Percentiles rank a stretch among this genome's conserved stretches.
Evolutionary conservation across 805 yeast species (phyloP).

Genomic region (Kodamaea fukazawae): DNA sequence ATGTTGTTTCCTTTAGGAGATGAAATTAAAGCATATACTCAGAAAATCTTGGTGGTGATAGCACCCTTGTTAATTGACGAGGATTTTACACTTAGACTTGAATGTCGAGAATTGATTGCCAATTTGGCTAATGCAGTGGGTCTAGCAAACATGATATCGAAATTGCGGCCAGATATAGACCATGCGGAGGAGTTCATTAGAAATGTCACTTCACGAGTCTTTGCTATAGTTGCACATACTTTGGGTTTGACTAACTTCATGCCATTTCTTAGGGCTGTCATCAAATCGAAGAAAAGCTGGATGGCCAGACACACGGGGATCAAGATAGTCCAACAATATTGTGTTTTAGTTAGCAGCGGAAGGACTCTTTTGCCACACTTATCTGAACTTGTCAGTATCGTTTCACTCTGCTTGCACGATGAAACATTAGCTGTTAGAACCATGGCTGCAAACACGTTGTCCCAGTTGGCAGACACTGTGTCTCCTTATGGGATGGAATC

Average conservation of each 20-base stretch:
- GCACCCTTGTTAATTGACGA: conserved; percentile 81
- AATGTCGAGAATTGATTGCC: conserved; percentile 76
- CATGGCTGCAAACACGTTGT: conserved; percentile 66
- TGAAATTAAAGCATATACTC: conserved; percentile 72
- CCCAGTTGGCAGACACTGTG: conserved; percentile 76
- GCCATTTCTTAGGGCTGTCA: conserved; percentile 81
- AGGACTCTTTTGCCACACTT: conserved; percentile 64
- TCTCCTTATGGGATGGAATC: conserved; percentile 89
- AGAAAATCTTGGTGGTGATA: conserved; percentile 66
- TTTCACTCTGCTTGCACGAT: conserved; percentile 59
- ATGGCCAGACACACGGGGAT: conserved; percentile 82
- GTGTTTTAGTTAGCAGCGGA: conserved; percentile 47
- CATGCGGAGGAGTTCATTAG: conserved; percentile 79
- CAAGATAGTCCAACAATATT: conserved; percentile 71
- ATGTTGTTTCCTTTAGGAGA: conserved; percentile 59
- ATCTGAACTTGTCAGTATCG: conserved; percentile 59
- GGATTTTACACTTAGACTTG: conserved; percentile 67
- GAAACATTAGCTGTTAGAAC: conserved; percentile 66
- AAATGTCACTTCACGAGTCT: conserved; percentile 68
- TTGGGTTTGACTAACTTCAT: conserved; percentile 68
- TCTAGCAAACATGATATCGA: conserved; percentile 70
- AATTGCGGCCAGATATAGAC: conserved; percentile 78
- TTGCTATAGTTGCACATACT: conserved; percentile 82
- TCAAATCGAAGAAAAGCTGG: conserved; percentile 75
- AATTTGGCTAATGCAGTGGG: conserved; percentile 81